Evolutionary conservation across 202 grass and related monocot species (phyloP), one percentile per base, ranked within the genome.

Genomic region (Miscanthus sacchariflorus): DNA sequence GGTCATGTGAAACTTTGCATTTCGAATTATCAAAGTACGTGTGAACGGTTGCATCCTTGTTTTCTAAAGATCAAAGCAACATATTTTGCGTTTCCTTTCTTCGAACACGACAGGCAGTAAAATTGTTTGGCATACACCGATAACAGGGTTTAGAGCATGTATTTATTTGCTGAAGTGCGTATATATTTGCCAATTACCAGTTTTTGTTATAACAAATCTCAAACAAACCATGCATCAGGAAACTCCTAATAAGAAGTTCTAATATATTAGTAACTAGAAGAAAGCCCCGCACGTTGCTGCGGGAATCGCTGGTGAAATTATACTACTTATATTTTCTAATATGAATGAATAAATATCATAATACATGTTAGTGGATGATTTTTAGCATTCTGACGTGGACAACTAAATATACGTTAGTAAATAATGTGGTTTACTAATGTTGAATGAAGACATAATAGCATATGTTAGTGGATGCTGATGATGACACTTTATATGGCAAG

Each of bases 61-160:
- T 85, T 89, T 68, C 82, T 81, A 89, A 89, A 89, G 69, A 68
- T 79, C n/a, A 81, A 81, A 85, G 61, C 11, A 78, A 63, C 42
- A 80, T 80, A 72, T 83, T 56, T 36, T 50, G 24, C 19, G 54
- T 63, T 63, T 23, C 67, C 50, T 84, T 89, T 24, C 4, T 18
- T 78, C 7, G 56, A 74, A 67, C 3, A 44, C 50, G 87, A 84
- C 68, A 67, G 6, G 56, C 33, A 79, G 14, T 73, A 68, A 44
- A 64, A 89, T 74, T 33, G 56, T 18, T 74, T 38, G 7, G 43
- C 43, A 5, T 25, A 88, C 80, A 71, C 12, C 0, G 21, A 81
- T 6, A 42, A 9, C 38, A 1, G 36, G 30, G 44, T 61, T 70
- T 15, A 12, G 71, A 21, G 71, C 12, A 46, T 28, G 14, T 38